Evolutionary conservation across 352 stramenopile species (phyloP).

Genomic region (Globisporangium acanthophoron): DNA sequence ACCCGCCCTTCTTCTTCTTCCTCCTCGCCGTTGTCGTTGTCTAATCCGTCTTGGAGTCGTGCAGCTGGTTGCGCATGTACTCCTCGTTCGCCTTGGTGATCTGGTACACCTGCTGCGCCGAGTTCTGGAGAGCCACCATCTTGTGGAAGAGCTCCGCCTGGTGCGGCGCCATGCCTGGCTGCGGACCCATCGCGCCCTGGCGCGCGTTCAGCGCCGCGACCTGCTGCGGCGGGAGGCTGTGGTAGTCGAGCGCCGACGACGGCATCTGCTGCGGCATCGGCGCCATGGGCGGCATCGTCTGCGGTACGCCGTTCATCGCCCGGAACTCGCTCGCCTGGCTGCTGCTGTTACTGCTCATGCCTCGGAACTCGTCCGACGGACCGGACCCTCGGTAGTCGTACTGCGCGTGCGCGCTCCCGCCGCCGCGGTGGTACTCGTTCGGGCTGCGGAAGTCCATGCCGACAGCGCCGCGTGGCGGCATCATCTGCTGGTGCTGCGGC

Average conservation of each 20-base stretch:
- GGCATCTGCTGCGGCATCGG: not conserved
- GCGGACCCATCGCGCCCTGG: conserved; percentile 4
- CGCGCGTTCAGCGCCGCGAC: not conserved
- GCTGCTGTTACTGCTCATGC: conserved; percentile 1
- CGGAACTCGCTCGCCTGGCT: not conserved
- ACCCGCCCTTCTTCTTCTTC: not conserved
- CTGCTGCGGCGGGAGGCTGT: not conserved
- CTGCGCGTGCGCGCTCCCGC: not conserved
- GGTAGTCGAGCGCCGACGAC: not conserved
- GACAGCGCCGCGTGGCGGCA: not conserved
- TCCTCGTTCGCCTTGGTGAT: conserved; percentile 13
- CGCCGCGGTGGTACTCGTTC: not conserved
- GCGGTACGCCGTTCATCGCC: not conserved
- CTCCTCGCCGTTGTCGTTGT: not conserved
- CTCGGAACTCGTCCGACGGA: conserved; percentile 2
- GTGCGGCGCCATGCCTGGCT: conserved; percentile 10
- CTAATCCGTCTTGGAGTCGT: not conserved
- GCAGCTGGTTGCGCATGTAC: conserved; percentile 11
- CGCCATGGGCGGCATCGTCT: not conserved
- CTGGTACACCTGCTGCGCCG: conserved; percentile 11
- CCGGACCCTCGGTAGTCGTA: not conserved
- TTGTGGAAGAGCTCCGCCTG: conserved; percentile 10
- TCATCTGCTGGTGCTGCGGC: not conserved
- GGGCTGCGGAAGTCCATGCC: not conserved
- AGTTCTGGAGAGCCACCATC: conserved; percentile 14